A percentile compares a stretch with the other conserved stretches of the same genome.
phyloP scores from a whole-genome alignment of 805 yeast genomes.

The Vanderwaltozyma tropicalis region DNA sequence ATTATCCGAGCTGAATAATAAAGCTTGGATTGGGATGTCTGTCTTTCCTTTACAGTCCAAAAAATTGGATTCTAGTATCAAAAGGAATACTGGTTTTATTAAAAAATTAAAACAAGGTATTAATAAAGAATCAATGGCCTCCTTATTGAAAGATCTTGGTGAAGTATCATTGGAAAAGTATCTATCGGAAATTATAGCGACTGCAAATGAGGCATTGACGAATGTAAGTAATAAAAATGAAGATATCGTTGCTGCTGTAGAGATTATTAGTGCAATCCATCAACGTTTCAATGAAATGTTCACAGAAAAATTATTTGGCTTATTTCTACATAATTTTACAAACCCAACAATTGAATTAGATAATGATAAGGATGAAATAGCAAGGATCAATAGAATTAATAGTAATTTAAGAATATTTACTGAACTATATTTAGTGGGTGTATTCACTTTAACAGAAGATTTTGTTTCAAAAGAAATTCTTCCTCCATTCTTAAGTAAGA shows the following conservation, averaged over 20 bases:
- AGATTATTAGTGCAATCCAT: slow-evolving; percentile 61
- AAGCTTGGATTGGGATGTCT: slow-evolving; percentile 45
- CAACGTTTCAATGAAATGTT: slow-evolving; percentile 55
- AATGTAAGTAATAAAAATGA: slow-evolving; percentile 39
- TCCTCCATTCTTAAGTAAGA: slow-evolving; percentile 35
- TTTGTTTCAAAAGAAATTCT: slow-evolving; percentile 30
- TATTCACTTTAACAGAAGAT: slow-evolving; percentile 40
- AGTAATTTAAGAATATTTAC: slow-evolving; percentile 40
- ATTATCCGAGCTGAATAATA: slow-evolving; percentile 29
- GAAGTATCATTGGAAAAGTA: slow-evolving; percentile 63
- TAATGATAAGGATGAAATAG: slow-evolving; percentile 35
- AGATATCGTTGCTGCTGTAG: slow-evolving; percentile 55
- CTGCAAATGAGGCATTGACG: slow-evolving; percentile 51
- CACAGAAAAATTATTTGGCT: slow-evolving; percentile 38
- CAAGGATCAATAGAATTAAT: slow-evolving; percentile 35
- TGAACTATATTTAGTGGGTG: slow-evolving; percentile 49
- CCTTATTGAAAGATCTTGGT: slow-evolving; percentile 49
- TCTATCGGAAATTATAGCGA: slow-evolving; percentile 54
- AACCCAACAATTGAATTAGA: slow-evolving; percentile 20
- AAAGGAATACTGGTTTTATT: slow-evolving; percentile 72
- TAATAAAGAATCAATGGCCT: slow-evolving; percentile 37
- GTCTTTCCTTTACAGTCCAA: slow-evolving; percentile 19
- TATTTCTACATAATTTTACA: slow-evolving; percentile 34
- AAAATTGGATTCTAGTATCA: slow-evolving; percentile 63
- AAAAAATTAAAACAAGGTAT: slow-evolving; percentile 54